Evolutionary conservation across 1,139 yeast species (phyloP), one percentile per base, ranked within the genome.

Genomic region (Meyerozyma athensensis): DNA sequence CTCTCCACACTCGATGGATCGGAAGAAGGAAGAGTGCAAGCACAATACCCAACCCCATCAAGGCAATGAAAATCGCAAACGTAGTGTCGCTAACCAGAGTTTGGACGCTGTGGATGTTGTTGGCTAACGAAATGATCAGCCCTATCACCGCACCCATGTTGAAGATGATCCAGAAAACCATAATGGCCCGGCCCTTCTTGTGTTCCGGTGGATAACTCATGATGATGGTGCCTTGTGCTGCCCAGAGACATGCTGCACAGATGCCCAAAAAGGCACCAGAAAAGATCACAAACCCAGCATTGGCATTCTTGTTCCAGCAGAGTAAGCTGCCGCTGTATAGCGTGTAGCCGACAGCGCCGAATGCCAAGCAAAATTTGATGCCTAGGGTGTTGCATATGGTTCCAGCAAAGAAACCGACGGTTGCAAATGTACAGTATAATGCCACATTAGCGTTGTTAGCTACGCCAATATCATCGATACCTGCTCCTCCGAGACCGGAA

Each of bases 91-190:
- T 48, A 23, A 46, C 52, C 21, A 41, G 39, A 16, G 49, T 43
- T n/a, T 22, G 42, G 21, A 45, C 47, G 33, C 39, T 36, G 34
- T 42, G 34, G 44, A 48, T 34, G 37, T 46, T 48, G 36, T 48
- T 46, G 4, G 42, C 48, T 37, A 48, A 40, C 8, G 52, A 50
- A 13, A 48, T 45, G n/a, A 46, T 35, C 23, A 46, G 41, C 3
- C 52, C 52, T 9, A 48, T 39, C 35, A 48, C 52, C 4, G 50
- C 50, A 19, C 52, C 52, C 19, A 44, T 39, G 44, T 48, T 48
- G 46, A 48, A 48, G 16, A 48, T 48, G 35, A 48, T 49, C 52
- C 52, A 48, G 35, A 46, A 48, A 16, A 46, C 40, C 50, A 46
- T 46, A 21, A 48, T 43, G 23, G 49, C 50, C 3, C 41, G 37